These are phyloP conservation scores for Bisporella sp. DNA, from an alignment of 2,329 filamentous ascomycete genomes.

Conservation along the genomic window DNA sequence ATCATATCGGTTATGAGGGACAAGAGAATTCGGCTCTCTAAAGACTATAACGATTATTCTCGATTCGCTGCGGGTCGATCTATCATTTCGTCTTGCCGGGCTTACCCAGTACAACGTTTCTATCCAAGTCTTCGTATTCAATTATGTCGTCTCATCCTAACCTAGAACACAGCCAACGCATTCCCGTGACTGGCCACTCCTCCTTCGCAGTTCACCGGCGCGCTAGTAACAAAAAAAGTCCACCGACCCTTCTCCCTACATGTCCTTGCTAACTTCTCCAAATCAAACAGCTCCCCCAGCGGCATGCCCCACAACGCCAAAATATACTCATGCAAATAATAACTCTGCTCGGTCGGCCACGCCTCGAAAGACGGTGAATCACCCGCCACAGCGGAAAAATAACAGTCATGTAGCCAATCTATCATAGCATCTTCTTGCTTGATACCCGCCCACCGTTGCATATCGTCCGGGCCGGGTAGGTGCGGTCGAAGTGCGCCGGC, in stretches of 20 bases:
- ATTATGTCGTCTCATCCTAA: background rate
- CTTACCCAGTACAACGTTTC: too few species aligned
- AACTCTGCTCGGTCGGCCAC: conserved; percentile 2
- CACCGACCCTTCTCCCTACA: conserved; percentile 33
- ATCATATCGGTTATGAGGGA: too few species aligned
- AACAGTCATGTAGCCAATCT: conserved; percentile 33
- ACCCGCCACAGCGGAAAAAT: conserved; percentile 34
- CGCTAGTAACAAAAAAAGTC: conserved; percentile 34
- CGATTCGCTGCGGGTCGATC: too few species aligned
- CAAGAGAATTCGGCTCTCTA: too few species aligned
- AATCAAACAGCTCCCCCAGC: conserved; percentile 39
- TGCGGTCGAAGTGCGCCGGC: conserved; percentile 33
- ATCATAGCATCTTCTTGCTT: conserved; percentile 39
- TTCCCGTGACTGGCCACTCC: background rate
- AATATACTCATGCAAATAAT: conserved; percentile 29
- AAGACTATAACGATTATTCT: too few species aligned
- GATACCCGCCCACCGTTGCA: conserved; percentile 37
- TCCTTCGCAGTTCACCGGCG: background rate
- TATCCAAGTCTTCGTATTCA: too few species aligned
- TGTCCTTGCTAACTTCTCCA: conserved; percentile 29
- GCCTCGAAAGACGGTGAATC: conserved; percentile 32
- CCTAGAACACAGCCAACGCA: background rate
- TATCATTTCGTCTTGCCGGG: too few species aligned
- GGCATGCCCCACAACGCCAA: conserved; percentile 42
- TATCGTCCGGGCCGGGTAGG: conserved; percentile 28